Conservation (phyloP, 2,329 filamentous ascomycete genomes). For the Lasiodiplodia theobromae region DNA sequence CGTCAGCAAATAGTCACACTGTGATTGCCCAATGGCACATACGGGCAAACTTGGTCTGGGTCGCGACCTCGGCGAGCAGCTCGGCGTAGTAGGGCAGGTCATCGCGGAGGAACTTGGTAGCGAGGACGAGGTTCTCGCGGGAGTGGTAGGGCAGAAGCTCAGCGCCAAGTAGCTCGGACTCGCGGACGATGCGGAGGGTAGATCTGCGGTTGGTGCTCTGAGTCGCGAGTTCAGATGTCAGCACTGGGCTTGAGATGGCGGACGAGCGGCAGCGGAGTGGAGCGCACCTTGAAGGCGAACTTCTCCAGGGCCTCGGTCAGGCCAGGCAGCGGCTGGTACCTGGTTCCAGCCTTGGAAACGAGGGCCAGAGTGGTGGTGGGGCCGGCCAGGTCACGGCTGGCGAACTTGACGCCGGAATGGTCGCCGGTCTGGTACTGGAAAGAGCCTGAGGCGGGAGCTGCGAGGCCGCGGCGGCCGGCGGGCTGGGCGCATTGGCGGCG, state of each 20-base stretch:
- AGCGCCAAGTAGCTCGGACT: slow-evolving; percentile 93
- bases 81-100: slow-evolving; percentile 98
- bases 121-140: slow-evolving; percentile 89
- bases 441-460: slow-evolving; percentile 73
- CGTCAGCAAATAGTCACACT: slow-evolving; percentile 29
- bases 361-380: slow-evolving; percentile 90
- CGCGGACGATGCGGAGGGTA: slow-evolving; percentile 89
- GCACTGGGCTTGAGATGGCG: slow-evolving; percentile 17
- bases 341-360: slow-evolving; percentile 91
- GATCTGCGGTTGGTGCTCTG: slow-evolving; percentile 88
- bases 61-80: slow-evolving; percentile 89
- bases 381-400: slow-evolving; percentile 85
- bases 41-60: slow-evolving; percentile 84
- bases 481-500: slow-evolving; percentile 64
- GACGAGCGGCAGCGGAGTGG: slow-evolving; percentile 13
- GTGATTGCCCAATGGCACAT: slow-evolving; percentile 37
- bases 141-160: slow-evolving; percentile 88
- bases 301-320: slow-evolving; percentile 89
- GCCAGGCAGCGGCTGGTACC: slow-evolving; percentile 89
- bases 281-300: slow-evolving; percentile 91
- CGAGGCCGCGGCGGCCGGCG: slow-evolving; percentile 66
- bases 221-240: slow-evolving; percentile 37
- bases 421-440: slow-evolving; percentile 89
- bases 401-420: slow-evolving; percentile 87
- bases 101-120: slow-evolving; percentile 93